phyloP scores from a whole-genome alignment of 495 filamentous ascomycete genomes.

The Cercophora samala region DNA sequence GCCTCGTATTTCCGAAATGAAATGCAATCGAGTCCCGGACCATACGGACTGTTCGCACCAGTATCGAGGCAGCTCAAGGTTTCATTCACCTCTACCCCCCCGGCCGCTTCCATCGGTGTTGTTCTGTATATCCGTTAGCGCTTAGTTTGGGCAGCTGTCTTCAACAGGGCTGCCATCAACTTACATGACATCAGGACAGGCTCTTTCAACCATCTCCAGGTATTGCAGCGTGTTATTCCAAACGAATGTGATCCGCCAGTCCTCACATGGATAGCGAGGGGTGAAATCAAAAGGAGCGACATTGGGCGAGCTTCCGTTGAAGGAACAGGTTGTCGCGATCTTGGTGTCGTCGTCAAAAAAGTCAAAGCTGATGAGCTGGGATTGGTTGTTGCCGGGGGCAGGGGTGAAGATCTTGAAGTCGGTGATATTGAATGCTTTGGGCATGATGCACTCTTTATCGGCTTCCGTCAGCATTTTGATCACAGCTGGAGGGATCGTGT shows the following conservation, averaged over 20 bases:
- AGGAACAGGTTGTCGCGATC: conserved; percentile 29
- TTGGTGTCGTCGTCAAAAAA: conserved; percentile 23
- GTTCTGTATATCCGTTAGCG: not conserved
- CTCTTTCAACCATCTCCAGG: conserved; percentile 33
- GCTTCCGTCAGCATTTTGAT: conserved; percentile 4
- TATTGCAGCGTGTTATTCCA: conserved; percentile 36
- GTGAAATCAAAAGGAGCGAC: conserved; percentile 22
- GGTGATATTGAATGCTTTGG: conserved; percentile 18
- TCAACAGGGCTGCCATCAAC: not conserved
- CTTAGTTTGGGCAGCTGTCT: not conserved
- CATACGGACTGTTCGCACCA: conserved; percentile 12
- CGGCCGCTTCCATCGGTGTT: conserved; percentile 22
- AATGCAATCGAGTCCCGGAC: conserved; percentile 19
- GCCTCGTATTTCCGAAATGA: conserved; percentile 5
- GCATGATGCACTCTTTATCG: conserved; percentile 25
- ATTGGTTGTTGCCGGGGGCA: not conserved
- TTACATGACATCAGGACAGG: conserved; percentile 24
- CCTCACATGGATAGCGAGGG: conserved; percentile 30
- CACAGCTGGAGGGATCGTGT: conserved; percentile 16
- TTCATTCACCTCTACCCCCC: not conserved
- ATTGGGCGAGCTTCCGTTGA: conserved; percentile 30
- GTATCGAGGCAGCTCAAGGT: conserved; percentile 21
- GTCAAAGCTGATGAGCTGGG: not conserved
- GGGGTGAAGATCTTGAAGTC: not conserved
- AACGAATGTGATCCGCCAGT: conserved; percentile 48